Evolutionary conservation across 352 stramenopile species (phyloP), one percentile per base, ranked within the genome.

Genomic region (Globisporangium viniferum): DNA sequence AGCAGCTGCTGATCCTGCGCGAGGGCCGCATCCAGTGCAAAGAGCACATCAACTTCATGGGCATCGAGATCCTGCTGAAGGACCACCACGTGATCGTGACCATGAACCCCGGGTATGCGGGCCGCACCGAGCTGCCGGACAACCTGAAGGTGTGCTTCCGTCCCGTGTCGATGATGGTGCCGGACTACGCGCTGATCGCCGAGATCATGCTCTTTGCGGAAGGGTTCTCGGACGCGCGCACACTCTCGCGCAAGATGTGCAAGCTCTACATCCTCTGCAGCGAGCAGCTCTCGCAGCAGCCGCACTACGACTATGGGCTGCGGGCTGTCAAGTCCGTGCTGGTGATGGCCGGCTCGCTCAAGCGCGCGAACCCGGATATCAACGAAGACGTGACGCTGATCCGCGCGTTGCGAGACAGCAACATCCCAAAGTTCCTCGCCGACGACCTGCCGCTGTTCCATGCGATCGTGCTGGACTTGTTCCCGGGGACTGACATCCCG

Each of bases 11-110:
- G 27, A 91, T 92, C 33, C 64, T 94, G 6, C 81, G 84, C 24
- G 86, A 97, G 73, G 87, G 76, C 1, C 80, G 86, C 56, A 73
- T 95, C n/a, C 81, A 97, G 72, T 73, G 78, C 58, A 95, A 95
- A 51, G 87, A 93, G 44, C 83, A 93, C 60, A 86, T 99, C 74
- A 97, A 98, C 74, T 99, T 99, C 68, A 98, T 98, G 90, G 96
- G 94, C 18, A 97, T 98, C 46, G 94, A 96, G 51, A 98, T 99
- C 68, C 78, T 92, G 29, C 79, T 99, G 4, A 97, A 98, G 46
- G 97, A 98, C 49, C 98, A 97, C 68, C 97, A 98, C 60, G 97
- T 99, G 66, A 98, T 98, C 74, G 98, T 99, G 70, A 99, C 96
- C 27, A 99, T 99, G 95, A 99, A 99, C 71, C 96, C 96, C 24